phyloP scores from a whole-genome alignment of 2,329 filamentous ascomycete genomes.

The Colletotrichum musicola region DNA sequence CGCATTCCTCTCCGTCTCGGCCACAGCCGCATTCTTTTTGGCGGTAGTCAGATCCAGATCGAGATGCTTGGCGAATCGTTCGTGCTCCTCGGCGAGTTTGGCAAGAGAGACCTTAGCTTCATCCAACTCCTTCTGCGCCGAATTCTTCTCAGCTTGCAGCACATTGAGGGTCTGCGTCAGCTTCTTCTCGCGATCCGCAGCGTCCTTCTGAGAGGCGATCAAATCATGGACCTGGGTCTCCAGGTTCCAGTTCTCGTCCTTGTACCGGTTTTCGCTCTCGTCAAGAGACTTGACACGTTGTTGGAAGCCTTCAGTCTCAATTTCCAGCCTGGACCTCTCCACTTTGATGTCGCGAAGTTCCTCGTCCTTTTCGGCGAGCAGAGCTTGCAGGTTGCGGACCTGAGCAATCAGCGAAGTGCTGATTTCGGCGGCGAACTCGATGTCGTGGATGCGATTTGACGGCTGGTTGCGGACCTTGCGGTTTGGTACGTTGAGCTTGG shows the following conservation, averaged over 20 bases:
- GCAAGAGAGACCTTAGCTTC: constrained; percentile 86
- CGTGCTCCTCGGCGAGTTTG: constrained; percentile 85
- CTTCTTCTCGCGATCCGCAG: constrained; percentile 85
- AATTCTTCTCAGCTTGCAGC: constrained; percentile 79
- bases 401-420: constrained; percentile 95
- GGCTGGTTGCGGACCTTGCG: constrained; percentile 92
- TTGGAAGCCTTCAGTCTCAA: constrained; percentile 82
- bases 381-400: constrained; percentile 87
- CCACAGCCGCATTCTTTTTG: constrained; percentile 82
- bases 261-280: constrained; percentile 95
- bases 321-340: constrained; percentile 84
- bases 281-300: constrained; percentile 86
- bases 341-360: constrained; percentile 79
- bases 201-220: constrained; percentile 78
- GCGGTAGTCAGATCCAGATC: constrained; percentile 89
- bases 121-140: constrained; percentile 87
- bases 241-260: constrained; percentile 98
- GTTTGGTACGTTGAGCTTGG: constrained; percentile 88
- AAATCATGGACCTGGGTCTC: constrained; percentile 93
- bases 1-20: constrained; percentile 81
- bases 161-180: constrained; percentile 79
- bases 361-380: constrained; percentile 90
- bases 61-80: constrained; percentile 81
- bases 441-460: constrained; percentile 89
- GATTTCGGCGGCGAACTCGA: constrained; percentile 98